phyloP scores from a whole-genome alignment of 129 eudicot genomes.

The Lactuca saligna region DNA sequence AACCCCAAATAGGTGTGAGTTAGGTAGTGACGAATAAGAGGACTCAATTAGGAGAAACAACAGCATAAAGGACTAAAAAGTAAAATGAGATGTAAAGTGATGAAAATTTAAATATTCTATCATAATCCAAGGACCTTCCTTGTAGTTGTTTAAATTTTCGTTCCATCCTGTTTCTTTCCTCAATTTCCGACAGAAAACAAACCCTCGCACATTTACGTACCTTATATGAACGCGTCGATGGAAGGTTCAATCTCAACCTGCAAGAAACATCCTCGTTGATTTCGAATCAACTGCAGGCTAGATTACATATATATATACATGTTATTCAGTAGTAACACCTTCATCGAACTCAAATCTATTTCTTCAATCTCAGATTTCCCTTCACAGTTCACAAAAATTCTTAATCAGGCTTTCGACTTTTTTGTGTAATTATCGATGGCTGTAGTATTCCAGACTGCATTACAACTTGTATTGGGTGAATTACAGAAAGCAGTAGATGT shows the following conservation, averaged over 20 bases:
- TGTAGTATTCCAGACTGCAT: background rate
- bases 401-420: background rate
- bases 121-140: background rate
- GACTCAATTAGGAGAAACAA: background rate
- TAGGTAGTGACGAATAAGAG: background rate
- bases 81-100: background rate
- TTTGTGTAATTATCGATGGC: conserved; percentile 13
- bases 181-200: background rate
- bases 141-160: background rate
- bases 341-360: background rate
- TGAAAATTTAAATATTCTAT: background rate
- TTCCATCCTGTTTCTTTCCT: background rate
- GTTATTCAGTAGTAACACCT: background rate
- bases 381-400: background rate
- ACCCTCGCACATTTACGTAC: conserved; percentile 2
- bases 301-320: conserved; percentile 5
- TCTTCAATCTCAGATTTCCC: background rate
- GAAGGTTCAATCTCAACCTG: conserved; percentile 7
- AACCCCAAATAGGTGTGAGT: background rate
- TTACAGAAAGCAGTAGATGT: background rate
- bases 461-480: conserved; percentile 7
- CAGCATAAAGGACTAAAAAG: background rate
- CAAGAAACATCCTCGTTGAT: background rate
- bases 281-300: background rate
- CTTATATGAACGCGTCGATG: background rate